Percentiles rank a stretch among this genome's conserved stretches.
Conservation (phyloP, 129 eudicot species). For the Centaurea solstitialis region DNA sequence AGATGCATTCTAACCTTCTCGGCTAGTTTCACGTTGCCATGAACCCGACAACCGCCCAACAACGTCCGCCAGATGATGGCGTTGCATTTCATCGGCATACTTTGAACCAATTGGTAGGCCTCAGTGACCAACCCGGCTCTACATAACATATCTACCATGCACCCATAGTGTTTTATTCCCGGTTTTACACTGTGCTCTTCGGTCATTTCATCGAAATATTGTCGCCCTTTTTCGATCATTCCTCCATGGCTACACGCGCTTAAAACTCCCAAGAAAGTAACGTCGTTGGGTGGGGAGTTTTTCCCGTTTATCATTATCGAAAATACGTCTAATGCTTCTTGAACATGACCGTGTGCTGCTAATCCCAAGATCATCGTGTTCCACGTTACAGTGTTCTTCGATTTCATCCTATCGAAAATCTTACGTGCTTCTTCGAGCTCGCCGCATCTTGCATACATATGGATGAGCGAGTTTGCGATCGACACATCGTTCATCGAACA, state of each 20-base stretch:
- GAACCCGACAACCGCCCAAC: conserved; percentile 50
- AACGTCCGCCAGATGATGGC: conserved; percentile 51
- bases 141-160: conserved; percentile 59
- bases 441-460: conserved; percentile 60
- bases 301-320: conserved; percentile 34
- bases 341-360: conserved; percentile 41
- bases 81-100: conserved; percentile 54
- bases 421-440: conserved; percentile 38
- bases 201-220: conserved; percentile 35
- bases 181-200: conserved; percentile 31
- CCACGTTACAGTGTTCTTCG: conserved; percentile 48
- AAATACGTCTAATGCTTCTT: conserved; percentile 38
- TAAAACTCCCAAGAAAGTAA: conserved; percentile 51
- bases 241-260: conserved; percentile 67
- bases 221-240: conserved; percentile 50
- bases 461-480: conserved; percentile 42
- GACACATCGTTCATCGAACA: conserved; percentile 14
- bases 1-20: conserved; percentile 44
- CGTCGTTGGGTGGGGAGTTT: conserved; percentile 24
- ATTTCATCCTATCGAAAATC: conserved; percentile 25
- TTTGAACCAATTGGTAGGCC: conserved; percentile 41
- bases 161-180: conserved; percentile 49
- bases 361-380: conserved; percentile 51
- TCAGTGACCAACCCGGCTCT: conserved; percentile 49
- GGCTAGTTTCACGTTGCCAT: conserved; percentile 42